A percentile compares a stretch with the other conserved stretches of the same genome.
phyloP scores from a whole-genome alignment of 176 grass and related monocot species.

The Puccinellia tenuiflora region DNA sequence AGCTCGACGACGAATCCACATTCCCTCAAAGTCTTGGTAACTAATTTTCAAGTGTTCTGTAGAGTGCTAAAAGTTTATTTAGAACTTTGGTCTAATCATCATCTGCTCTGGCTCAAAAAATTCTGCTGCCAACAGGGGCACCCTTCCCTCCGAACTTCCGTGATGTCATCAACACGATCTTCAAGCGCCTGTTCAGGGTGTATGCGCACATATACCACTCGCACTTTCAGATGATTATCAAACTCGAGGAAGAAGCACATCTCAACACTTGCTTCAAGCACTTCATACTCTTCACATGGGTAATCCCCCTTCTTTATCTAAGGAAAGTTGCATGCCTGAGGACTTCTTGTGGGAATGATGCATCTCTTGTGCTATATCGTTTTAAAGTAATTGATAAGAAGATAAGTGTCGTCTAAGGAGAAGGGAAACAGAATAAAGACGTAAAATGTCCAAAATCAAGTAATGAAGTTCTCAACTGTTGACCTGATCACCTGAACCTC shows the following conservation, averaged over 20 bases:
- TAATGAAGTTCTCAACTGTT: background rate
- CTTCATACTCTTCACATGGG: constrained; percentile 78
- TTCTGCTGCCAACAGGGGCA: constrained; percentile 33
- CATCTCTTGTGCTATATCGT: background rate
- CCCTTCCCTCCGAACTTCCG: constrained; percentile 84
- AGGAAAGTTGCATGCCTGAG: background rate
- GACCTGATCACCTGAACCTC: background rate
- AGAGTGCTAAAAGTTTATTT: background rate
- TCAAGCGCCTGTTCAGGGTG: constrained; percentile 93
- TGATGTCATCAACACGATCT: constrained; percentile 80
- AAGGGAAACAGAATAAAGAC: background rate
- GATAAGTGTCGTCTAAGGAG: background rate
- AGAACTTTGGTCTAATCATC: background rate
- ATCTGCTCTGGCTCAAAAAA: background rate
- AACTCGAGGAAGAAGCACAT: constrained; percentile 87
- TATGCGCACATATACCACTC: constrained; percentile 93
- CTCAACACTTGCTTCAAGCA: constrained; percentile 99
- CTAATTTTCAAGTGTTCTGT: background rate
- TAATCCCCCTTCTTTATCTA: constrained; percentile 27
- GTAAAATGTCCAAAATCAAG: background rate
- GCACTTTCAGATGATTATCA: constrained; percentile 78
- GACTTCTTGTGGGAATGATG: background rate
- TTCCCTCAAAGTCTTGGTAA: constrained; percentile 92
- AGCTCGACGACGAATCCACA: constrained; percentile 79
- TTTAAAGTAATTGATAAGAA: background rate